These are phyloP conservation scores for Rugonectria rugulosa DNA, from an alignment of 2,329 filamentous ascomycete species.

Conservation along the genomic window DNA sequence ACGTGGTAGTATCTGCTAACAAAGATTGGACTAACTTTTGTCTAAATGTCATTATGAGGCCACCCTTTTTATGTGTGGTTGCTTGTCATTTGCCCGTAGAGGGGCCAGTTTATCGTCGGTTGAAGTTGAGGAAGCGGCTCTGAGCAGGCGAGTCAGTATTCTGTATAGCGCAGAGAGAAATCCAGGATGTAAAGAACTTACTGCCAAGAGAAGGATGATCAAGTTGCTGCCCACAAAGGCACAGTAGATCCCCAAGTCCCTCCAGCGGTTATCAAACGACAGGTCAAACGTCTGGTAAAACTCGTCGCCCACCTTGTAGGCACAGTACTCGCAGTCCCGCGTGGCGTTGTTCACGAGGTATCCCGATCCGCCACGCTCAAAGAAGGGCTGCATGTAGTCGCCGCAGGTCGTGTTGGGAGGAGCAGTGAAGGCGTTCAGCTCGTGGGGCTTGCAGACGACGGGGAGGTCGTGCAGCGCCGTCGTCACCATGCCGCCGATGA, in stretches of 20 bases:
- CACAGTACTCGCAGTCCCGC: conserved; percentile 79
- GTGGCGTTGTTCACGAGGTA: conserved; percentile 75
- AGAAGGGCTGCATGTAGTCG: conserved; percentile 38
- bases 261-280: conserved; percentile 74
- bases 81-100: not conserved
- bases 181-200: conserved; percentile 45
- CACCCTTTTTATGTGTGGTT: not conserved
- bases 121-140: conserved; percentile 62
- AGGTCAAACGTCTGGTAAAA: conserved; percentile 76
- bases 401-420: conserved; percentile 54
- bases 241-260: conserved; percentile 80
- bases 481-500: conserved; percentile 69
- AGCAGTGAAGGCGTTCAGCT: conserved; percentile 69
- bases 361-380: conserved; percentile 66
- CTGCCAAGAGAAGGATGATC: conserved; percentile 63
- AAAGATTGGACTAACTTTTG: conserved; percentile 18
- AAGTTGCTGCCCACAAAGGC: conserved; percentile 83
- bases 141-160: conserved; percentile 36
- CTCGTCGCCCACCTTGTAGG: conserved; percentile 80
- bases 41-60: conserved; percentile 24
- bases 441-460: conserved; percentile 59
- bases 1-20: not conserved
- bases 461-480: conserved; percentile 64
- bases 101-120: conserved; percentile 50
- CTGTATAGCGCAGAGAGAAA: rapidly evolving